phyloP scores from a whole-genome alignment of 306 rosid genomes.

The Fragaria nilgerrensis region DNA sequence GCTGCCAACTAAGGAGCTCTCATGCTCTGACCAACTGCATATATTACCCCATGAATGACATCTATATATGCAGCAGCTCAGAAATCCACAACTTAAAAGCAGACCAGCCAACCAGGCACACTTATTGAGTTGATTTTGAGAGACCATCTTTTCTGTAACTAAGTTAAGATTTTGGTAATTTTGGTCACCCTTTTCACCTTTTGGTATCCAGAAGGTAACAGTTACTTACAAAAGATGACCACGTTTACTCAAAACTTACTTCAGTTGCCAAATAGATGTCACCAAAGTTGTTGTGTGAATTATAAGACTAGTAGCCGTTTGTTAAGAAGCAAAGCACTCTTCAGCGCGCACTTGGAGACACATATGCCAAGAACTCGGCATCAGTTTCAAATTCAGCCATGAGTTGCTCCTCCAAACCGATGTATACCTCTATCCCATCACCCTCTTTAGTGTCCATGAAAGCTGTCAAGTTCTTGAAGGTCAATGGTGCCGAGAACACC shows the following conservation, averaged over 20 bases:
- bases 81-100: not conserved
- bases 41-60: not conserved
- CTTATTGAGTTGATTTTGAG: not conserved
- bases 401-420: constrained; percentile 38
- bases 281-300: not conserved
- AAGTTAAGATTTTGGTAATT: not conserved
- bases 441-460: constrained; percentile 38
- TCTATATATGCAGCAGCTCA: not conserved
- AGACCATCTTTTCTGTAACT: not conserved
- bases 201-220: not conserved
- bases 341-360: not conserved
- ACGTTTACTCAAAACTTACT: not conserved
- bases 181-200: not conserved
- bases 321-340: not conserved
- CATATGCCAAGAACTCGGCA: constrained; percentile 17
- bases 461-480: constrained; percentile 34
- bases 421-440: constrained; percentile 45
- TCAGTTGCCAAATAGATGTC: too few species aligned
- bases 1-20: not conserved
- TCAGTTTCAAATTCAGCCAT: constrained; percentile 49
- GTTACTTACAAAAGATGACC: too few species aligned
- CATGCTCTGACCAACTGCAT: not conserved
- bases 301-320: not conserved
- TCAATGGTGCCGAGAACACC: constrained; percentile 27
- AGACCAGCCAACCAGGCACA: not conserved